These are phyloP conservation scores for Phytophthora hibernalis DNA, from an alignment of 352 stramenopile species.

Conservation along the genomic window DNA sequence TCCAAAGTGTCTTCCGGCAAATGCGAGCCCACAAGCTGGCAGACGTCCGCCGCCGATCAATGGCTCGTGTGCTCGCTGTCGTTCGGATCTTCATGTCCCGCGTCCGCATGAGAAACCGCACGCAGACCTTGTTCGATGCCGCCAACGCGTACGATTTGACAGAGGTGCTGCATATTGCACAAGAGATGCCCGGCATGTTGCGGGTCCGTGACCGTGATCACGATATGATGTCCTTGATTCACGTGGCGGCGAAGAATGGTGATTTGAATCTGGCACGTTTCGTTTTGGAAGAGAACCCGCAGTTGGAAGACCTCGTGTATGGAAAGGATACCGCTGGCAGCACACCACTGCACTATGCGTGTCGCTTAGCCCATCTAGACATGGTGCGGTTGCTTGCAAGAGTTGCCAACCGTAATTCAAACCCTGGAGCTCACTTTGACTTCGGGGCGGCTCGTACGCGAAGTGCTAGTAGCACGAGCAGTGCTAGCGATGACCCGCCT, in stretches of 20 bases:
- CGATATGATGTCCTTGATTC: constrained; percentile 89
- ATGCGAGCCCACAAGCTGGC: constrained; percentile 60
- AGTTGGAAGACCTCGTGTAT: constrained; percentile 89
- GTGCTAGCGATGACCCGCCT: constrained; percentile 44
- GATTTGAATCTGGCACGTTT: constrained; percentile 87
- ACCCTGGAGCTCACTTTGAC: constrained; percentile 54
- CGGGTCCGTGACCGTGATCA: constrained; percentile 77
- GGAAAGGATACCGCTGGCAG: constrained; percentile 77
- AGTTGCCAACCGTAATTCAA: constrained; percentile 86
- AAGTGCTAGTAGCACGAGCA: constrained; percentile 76
- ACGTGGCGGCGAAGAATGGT: constrained; percentile 90
- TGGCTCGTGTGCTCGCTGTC: constrained; percentile 75
- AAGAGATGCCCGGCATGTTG: constrained; percentile 83
- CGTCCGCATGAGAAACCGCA: constrained; percentile 86
- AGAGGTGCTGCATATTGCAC: constrained; percentile 80
- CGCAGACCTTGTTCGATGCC: constrained; percentile 77
- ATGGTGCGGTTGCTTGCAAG: constrained; percentile 88
- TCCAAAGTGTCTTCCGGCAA: constrained; percentile 83
- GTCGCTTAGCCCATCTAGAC: constrained; percentile 76
- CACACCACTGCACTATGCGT: constrained; percentile 88
- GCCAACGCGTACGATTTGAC: constrained; percentile 83
- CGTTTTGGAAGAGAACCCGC: constrained; percentile 79
- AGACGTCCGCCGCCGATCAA: constrained; percentile 61
- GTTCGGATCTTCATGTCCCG: constrained; percentile 81
- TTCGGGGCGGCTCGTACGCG: constrained; percentile 57